Percentiles rank a stretch among this genome's conserved stretches.
Evolutionary conservation across 768 basidiomycete genomes (phyloP).

Genomic region (Rossbeevera mucosa): DNA sequence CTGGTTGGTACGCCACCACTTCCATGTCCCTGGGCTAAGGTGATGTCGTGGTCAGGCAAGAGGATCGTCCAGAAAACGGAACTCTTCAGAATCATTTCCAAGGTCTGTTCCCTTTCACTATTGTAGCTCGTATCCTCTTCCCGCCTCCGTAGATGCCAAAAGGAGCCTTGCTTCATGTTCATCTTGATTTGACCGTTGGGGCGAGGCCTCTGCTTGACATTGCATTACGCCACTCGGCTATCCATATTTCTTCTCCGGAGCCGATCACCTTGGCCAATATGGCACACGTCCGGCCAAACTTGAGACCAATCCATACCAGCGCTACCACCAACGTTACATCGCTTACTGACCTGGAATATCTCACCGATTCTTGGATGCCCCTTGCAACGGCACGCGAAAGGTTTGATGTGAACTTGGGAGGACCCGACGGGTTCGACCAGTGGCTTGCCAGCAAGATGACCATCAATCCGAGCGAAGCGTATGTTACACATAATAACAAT

Average conservation of each 20-base stretch:
- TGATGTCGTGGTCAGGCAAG: slow-evolving; percentile 36
- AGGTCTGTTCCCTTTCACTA: slow-evolving; percentile 34
- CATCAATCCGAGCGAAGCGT: slow-evolving; percentile 69
- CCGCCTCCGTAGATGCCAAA: slow-evolving; percentile 62
- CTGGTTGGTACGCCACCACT: slow-evolving; percentile 39
- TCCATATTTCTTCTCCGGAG: slow-evolving; percentile 53
- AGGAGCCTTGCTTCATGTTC: slow-evolving; percentile 69
- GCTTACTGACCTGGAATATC: slow-evolving; percentile 38
- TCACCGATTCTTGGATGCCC: slow-evolving; percentile 49
- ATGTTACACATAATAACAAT: slow-evolving; percentile 67
- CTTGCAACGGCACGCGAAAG: slow-evolving; percentile 47
- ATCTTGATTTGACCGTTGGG: slow-evolving; percentile 72
- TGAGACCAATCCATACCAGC: slow-evolving; percentile 43
- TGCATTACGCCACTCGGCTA: slow-evolving; percentile 50
- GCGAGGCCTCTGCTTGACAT: slow-evolving; percentile 46
- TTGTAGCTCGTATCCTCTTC: neutral
- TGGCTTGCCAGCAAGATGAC: slow-evolving; percentile 59
- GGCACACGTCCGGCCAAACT: slow-evolving; percentile 45
- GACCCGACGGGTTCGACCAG: slow-evolving; percentile 60
- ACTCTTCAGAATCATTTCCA: slow-evolving; percentile 57
- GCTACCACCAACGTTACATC: slow-evolving; percentile 22
- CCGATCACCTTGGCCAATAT: slow-evolving; percentile 40
- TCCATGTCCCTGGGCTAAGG: neutral
- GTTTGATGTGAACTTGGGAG: slow-evolving; percentile 51
- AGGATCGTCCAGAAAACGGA: slow-evolving; percentile 55